Evolutionary conservation across 306 rosid genomes (phyloP), one percentile per base, ranked within the genome.

Genomic region (Quercus alba): DNA sequence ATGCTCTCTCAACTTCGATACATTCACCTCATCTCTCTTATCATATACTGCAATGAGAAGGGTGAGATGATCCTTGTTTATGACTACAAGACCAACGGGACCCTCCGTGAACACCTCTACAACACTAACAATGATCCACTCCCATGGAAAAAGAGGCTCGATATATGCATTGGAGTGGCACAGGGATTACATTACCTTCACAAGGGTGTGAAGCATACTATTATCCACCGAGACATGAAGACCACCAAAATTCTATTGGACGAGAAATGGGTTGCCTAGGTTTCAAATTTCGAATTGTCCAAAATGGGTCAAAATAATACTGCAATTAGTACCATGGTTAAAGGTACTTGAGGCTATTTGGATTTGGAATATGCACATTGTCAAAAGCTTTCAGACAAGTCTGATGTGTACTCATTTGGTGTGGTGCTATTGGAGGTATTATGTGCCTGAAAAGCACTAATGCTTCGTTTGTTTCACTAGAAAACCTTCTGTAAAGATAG

Each of bases 361-460:
- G 89, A 90, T 38, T 91, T 88, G 0, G 87, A 90, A 23, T 90
- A 88, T 49, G 85, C 72, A 25, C 35, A 58, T 1, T 78, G 67
- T 0, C 77, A 73, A n/a, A 76, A 11, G 2, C 77, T 90, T 3
- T 81, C 86, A 0, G 81, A 75, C 19, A 87, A 89, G 67, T 85
- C 90, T 0, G 86, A 89, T 49, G 90, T 87, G 28, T 90, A 87
- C 64, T 84, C 92, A 0, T 81, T 86, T n/a, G 88, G 90, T 1
- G 91, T 85, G 3, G 87, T 87, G 8, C 11, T 88, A 14, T 78
- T 77, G 23, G 92, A 88, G 26, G 81, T 83, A 0, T 13, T 89
- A 0, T 86, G 88, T 23, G 89, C 78, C 0, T 77, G 81, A 73
- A 88, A 91, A 3, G 86, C 97, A 2, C 19, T 25, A 25, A 25